Evolutionary conservation across 768 basidiomycete species (phyloP).

Genomic region (Brasilioporus rufonigricans): DNA sequence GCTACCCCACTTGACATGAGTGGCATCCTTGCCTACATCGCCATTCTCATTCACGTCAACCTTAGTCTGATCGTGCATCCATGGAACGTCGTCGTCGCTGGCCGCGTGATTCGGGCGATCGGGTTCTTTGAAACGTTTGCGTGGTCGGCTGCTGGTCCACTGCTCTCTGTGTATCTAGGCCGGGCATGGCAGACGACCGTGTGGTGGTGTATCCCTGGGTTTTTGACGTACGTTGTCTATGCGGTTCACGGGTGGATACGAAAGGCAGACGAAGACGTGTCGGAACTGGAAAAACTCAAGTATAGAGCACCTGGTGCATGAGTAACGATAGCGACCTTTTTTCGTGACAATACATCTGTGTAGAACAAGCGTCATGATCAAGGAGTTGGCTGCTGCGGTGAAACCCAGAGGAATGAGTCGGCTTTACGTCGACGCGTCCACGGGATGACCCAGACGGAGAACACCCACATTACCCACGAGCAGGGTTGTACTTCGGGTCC

Average conservation of each 20-base stretch:
- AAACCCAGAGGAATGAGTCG: too few species aligned
- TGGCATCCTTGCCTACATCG: conserved; percentile 44
- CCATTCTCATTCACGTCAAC: conserved; percentile 50
- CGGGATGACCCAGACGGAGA: too few species aligned
- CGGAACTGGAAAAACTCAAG: conserved; percentile 49
- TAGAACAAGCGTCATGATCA: too few species aligned
- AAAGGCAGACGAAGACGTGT: conserved; percentile 45
- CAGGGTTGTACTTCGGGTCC: too few species aligned
- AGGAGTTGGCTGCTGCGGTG: too few species aligned
- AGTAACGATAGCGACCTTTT: conserved; percentile 1
- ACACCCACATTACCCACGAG: too few species aligned
- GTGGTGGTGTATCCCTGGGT: conserved; percentile 51
- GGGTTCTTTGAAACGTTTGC: conserved; percentile 32
- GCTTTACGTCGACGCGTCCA: too few species aligned
- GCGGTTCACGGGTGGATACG: conserved; percentile 44
- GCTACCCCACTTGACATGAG: conserved; percentile 43
- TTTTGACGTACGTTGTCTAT: conserved; percentile 45
- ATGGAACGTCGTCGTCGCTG: conserved; percentile 27
- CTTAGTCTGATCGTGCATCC: conserved; percentile 44
- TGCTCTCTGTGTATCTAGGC: conserved; percentile 45
- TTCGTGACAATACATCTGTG: not conserved
- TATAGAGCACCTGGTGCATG: conserved; percentile 57
- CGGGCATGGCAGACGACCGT: conserved; percentile 51
- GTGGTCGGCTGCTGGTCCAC: conserved; percentile 47
- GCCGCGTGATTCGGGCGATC: conserved; percentile 30